Conservation (phyloP, 2,329 filamentous ascomycete genomes). For the Byssochlamys sp. region DNA sequence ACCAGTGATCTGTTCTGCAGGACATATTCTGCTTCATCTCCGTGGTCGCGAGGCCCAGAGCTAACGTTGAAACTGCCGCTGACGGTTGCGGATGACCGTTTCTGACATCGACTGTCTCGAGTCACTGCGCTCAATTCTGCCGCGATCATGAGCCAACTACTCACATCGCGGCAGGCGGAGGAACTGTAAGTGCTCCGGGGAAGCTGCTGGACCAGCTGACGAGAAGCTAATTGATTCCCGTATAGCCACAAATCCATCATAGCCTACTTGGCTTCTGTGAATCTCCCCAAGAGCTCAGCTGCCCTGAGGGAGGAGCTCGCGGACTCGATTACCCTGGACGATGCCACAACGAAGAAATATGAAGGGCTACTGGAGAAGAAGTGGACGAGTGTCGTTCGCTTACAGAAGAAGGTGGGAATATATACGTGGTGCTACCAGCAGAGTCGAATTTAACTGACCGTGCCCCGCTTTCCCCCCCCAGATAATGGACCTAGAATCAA, state of each 20-base stretch:
- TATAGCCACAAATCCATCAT: constrained; percentile 83
- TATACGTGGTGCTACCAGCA: neutral
- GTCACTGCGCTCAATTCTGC: constrained; percentile 4
- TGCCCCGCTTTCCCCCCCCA: constrained; percentile 27
- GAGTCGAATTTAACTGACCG: constrained; percentile 1
- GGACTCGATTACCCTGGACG: constrained; percentile 59
- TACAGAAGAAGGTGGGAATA: constrained; percentile 77
- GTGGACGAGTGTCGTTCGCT: constrained; percentile 87
- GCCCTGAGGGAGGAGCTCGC: constrained; percentile 69
- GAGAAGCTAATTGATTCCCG: neutral
- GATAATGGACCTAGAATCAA: constrained; percentile 88
- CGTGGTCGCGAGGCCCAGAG: neutral
- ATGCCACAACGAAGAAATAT: constrained; percentile 81
- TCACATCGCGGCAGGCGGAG: constrained; percentile 73
- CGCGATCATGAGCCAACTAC: constrained; percentile 57
- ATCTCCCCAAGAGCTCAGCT: constrained; percentile 59
- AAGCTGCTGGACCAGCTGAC: neutral
- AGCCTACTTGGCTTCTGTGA: constrained; percentile 70
- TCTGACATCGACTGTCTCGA: constrained; percentile 1
- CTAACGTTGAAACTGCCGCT: neutral
- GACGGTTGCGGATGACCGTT: neutral
- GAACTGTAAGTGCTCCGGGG: constrained; percentile 59
- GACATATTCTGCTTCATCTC: neutral
- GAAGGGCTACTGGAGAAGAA: constrained; percentile 92
- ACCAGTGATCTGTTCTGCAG: neutral